These are phyloP conservation scores for Acacia pycnantha DNA, from an alignment of 331 rosid genomes.

Conservation along the genomic window DNA sequence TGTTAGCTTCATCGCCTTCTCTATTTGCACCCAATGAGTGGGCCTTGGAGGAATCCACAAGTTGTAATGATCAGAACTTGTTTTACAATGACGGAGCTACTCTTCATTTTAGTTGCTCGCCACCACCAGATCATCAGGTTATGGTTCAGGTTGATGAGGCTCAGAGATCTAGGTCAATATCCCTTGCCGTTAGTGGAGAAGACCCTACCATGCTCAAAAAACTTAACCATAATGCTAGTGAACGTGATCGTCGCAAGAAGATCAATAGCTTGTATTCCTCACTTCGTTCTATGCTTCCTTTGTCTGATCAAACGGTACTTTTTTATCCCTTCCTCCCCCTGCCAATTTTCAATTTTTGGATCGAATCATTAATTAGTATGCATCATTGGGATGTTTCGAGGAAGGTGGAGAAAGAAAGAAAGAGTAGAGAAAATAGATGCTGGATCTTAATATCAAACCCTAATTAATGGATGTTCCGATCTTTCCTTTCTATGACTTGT, in stretches of 20 bases:
- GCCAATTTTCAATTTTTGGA: neutral
- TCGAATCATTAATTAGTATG: neutral
- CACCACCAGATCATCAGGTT: neutral
- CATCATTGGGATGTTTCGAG: neutral
- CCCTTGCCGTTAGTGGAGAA: neutral
- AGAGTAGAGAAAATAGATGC: neutral
- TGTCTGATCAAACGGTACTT: conserved; percentile 44
- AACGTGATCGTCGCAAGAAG: conserved; percentile 73
- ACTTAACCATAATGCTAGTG: conserved; percentile 69
- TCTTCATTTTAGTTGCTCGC: conserved; percentile 11
- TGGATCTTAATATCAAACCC: neutral
- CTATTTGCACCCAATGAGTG: conserved; percentile 35
- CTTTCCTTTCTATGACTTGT: neutral
- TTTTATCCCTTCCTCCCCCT: neutral
- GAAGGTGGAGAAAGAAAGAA: neutral
- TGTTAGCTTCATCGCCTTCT: conserved; percentile 40
- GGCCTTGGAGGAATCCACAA: conserved; percentile 30
- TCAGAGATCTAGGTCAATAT: conserved; percentile 18
- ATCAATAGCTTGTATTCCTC: conserved; percentile 55
- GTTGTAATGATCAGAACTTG: conserved; percentile 6
- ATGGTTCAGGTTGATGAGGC: neutral
- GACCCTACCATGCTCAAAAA: conserved; percentile 42
- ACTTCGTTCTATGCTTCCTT: conserved; percentile 64
- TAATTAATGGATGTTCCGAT: neutral
- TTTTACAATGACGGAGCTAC: neutral